Base-by-base conservation (phyloP, 225 moss, liverwort and hornwort genomes). In the Asterella californica region DNA sequence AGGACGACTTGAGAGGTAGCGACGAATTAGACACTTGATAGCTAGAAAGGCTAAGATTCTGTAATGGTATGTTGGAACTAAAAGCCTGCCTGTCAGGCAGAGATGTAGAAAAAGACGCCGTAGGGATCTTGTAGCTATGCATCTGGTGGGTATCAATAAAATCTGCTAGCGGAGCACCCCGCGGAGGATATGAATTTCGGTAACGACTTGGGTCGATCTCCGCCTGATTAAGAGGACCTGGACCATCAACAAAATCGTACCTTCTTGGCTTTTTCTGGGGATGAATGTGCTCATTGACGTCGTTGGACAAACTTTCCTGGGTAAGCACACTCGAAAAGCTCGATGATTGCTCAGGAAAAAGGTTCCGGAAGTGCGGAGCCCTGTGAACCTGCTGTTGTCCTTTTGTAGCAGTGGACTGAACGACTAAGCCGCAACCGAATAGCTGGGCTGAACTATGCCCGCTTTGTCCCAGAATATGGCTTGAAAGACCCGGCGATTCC, bases 331-430 rank as follows among this genome's bases (percentile, higher is more conserved):
- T 79, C 6, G 81, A 78, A 70, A 82, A 82, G 82, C 69, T 78
- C 25, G 87, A 82, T 0, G 87, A 84, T 48, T 84, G 84, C 55
- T 82, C 82, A 48, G 87, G 87, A 21, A 84, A 84, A 29, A 87
- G 63, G 69, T 84, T 84, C 37, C 87, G 64, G 67, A 87, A 84
- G 54, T 84, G 77, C 12, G 82, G 84, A 53, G 87, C 82, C 38
- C 77, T 76, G 29, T 72, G 72, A 67, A 82, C 82, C 52, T 84
- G 79, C 33, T 63, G 25, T 70, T 55, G 68, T 48, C 64, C 64
- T 34, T 78, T 78, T 32, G 78, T 67, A 49, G 67, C 48, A 65
- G 61, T 9, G 75, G 76, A 38, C 45, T 60, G 61, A 12, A 24
- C 24, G 9, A 78, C 32, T 33, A 66, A 78, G 21, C 78, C 78